Evolutionary conservation across 768 basidiomycete species (phyloP).

Genomic region (Thelephora aurantiotincta): DNA sequence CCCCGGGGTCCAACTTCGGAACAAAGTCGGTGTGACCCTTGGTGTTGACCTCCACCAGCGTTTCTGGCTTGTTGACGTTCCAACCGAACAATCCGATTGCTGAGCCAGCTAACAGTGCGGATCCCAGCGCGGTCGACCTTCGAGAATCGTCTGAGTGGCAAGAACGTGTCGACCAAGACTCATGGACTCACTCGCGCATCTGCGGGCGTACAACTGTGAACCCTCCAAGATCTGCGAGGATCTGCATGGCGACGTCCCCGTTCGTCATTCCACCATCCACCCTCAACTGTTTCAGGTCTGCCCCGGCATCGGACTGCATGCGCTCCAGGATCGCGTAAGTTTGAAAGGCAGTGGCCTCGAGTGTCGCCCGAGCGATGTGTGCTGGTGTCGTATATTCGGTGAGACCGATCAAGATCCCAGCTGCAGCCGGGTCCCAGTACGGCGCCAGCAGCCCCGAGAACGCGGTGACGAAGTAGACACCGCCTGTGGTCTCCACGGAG

Average conservation of each 20-base stretch:
- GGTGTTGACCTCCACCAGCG: constrained; percentile 77
- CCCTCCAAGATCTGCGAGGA: constrained; percentile 82
- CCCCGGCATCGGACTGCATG: constrained; percentile 83
- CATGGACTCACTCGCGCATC: constrained; percentile 77
- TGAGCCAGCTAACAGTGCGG: constrained; percentile 84
- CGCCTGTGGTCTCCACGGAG: constrained; percentile 66
- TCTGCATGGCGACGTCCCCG: constrained; percentile 75
- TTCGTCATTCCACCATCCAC: constrained; percentile 99
- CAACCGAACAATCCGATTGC: constrained; percentile 85
- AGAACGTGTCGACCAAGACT: not conserved
- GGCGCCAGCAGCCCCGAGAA: constrained; percentile 94
- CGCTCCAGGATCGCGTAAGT: constrained; percentile 90
- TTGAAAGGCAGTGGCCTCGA: constrained; percentile 95
- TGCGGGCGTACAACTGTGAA: constrained; percentile 86
- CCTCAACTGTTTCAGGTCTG: constrained; percentile 70
- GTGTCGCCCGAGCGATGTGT: constrained; percentile 88
- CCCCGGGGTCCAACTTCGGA: constrained; percentile 35
- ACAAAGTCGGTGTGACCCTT: constrained; percentile 61
- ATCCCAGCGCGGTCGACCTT: constrained; percentile 90
- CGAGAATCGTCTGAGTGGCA: not conserved
- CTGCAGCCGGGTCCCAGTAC: constrained; percentile 93
- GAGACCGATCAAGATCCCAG: constrained; percentile 73
- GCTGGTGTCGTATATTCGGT: constrained; percentile 83
- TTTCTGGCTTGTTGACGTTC: constrained; percentile 76
- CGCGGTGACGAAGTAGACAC: constrained; percentile 93